Evolutionary conservation across 2,329 filamentous ascomycete species (phyloP).

Genomic region (Fusarium paranaense): DNA sequence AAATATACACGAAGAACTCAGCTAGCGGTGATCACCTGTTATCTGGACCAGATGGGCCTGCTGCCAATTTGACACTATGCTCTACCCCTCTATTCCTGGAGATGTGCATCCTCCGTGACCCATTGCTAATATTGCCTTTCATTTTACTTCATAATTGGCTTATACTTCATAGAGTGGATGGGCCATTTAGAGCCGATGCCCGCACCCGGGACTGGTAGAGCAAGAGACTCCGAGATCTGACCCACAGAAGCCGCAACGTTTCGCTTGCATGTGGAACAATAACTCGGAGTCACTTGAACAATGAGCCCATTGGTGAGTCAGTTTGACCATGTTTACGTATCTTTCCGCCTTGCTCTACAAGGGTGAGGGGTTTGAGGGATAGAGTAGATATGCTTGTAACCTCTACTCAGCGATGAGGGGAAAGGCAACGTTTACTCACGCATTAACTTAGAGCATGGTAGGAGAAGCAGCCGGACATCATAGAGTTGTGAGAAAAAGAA

Average conservation of each 20-base stretch:
- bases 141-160: background rate
- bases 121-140: background rate
- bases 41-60: background rate
- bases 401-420: background rate
- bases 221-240: background rate
- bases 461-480: too few species aligned
- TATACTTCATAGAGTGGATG: background rate
- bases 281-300: background rate
- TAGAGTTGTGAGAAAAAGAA: background rate
- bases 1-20: background rate
- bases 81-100: background rate
- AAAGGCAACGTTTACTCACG: background rate
- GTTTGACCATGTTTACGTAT: background rate
- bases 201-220: background rate
- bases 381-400: background rate
- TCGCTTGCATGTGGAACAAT: background rate
- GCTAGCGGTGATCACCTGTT: background rate
- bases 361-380: background rate
- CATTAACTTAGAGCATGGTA: background rate
- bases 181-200: background rate
- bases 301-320: background rate
- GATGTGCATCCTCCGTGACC: background rate
- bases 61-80: background rate
- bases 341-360: background rate
- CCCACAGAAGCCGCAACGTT: too few species aligned